Evolutionary conservation across 148 eudicot species (phyloP), one percentile per base, ranked within the genome.

Genomic region (Vaccinium corymbosum): DNA sequence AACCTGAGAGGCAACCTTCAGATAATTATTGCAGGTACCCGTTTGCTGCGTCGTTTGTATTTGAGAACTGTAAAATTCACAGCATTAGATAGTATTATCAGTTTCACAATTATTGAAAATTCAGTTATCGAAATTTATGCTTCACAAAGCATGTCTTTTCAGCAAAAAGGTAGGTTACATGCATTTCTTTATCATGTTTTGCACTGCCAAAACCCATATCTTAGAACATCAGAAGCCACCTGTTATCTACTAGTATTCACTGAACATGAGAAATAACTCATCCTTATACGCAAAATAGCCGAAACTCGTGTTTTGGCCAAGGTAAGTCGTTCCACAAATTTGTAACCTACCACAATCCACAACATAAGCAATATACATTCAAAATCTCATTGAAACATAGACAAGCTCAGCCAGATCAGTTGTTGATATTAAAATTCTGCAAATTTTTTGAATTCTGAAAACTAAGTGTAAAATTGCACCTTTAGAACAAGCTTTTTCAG

Each of bases 401-500:
- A 75, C 25, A 25, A n/a, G 29, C 29, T 48, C 29, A 20, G 51
- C 55, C 52, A 76, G 27, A 76, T 48, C 50, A 35, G 32, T 20
- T n/a, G 79, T 76, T 48, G 55, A n/a, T 22, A 48, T 76, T 29
- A 9, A 35, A 72, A 38, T 35, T 16, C n/a, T 72, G 50, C n/a
- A 3, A 20, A 1, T 27, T 42, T 42, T 42, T 3, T 42, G 46
- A 42, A 42, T 42, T 3, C 5, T 42, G 46, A 42, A 38, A 68
- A 68, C 17, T 12, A 1, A 11, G 6, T 56, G 51, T 32, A 38
- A 29, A 70, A 76, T n/a, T 6, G 17, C 90, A 95, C 98, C 98
- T 89, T 95, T 32, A 96, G 88, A 84, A 97, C 98, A 68, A 96
- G 93, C 84, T 91, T 93, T 86, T 93, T 92, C 62, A 96, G 85